Conservation (phyloP, 202 grass and related monocot genomes). For the Setaria italica region DNA sequence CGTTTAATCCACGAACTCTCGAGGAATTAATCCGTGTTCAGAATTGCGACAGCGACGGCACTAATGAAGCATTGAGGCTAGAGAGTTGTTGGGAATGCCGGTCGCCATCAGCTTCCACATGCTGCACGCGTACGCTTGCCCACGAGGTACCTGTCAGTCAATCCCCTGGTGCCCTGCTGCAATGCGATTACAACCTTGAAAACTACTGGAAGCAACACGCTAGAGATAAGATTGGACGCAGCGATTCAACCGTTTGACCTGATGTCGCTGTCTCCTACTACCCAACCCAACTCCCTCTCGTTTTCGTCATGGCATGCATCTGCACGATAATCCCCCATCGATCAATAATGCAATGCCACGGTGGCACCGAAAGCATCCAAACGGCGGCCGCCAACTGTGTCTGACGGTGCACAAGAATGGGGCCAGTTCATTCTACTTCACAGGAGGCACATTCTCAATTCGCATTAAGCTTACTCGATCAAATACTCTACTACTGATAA, state of each 20-base stretch:
- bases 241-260: not conserved
- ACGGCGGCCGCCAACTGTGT: not conserved
- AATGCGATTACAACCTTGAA: too few species aligned
- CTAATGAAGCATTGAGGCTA: not conserved
- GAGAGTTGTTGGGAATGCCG: not conserved
- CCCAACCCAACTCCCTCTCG: not conserved
- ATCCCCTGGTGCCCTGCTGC: too few species aligned
- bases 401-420: not conserved
- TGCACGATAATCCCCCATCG: not conserved
- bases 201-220: not conserved
- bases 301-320: not conserved
- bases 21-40: too few species aligned
- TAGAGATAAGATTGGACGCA: not conserved
- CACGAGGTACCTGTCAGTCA: not conserved
- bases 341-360: not conserved
- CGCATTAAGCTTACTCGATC: not conserved
- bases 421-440: not conserved
- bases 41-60: too few species aligned
- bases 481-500: not conserved
- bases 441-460: not conserved
- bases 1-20: too few species aligned
- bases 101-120: not conserved
- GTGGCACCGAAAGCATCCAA: not conserved
- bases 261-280: too few species aligned
- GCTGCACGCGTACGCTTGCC: not conserved